A percentile compares a stretch with the other conserved stretches of the same genome.
phyloP scores from a whole-genome alignment of 768 basidiomycete genomes.

The Collybiopsis luxurians region DNA sequence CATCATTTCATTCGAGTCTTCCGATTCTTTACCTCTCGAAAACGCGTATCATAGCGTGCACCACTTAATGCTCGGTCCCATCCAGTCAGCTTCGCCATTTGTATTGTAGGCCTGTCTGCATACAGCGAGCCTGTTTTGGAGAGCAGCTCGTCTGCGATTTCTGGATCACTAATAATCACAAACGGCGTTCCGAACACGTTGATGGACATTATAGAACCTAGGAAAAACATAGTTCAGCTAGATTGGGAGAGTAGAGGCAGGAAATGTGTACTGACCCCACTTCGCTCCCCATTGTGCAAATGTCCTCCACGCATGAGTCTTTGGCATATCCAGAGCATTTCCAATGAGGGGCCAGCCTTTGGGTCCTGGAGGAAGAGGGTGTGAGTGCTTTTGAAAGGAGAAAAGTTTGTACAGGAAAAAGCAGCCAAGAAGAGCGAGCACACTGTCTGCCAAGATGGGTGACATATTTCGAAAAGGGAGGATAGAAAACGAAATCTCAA shows the following conservation, averaged over 20 bases:
- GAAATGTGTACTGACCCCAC: slow-evolving; percentile 7
- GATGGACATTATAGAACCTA: slow-evolving; percentile 16
- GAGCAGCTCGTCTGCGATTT: slow-evolving; percentile 28
- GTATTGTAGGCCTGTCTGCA: slow-evolving; percentile 38
- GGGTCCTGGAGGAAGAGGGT: slow-evolving; percentile 13
- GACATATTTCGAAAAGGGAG: neutral
- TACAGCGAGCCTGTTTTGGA: slow-evolving; percentile 38
- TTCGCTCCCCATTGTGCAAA: slow-evolving; percentile 10
- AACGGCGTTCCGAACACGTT: slow-evolving; percentile 15
- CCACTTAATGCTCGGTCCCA: slow-evolving; percentile 9
- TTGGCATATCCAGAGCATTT: slow-evolving; percentile 12
- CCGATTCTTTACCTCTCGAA: neutral
- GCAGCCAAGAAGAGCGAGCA: neutral
- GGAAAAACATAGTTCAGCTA: neutral
- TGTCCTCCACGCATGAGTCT: slow-evolving; percentile 7
- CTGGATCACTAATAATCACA: slow-evolving; percentile 16
- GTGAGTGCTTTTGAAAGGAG: neutral
- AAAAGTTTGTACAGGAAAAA: neutral
- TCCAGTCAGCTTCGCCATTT: slow-evolving; percentile 30
- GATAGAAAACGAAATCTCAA: too few species aligned
- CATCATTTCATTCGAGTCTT: neutral
- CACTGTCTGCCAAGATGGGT: neutral
- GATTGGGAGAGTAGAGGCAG: neutral
- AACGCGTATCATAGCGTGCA: neutral
- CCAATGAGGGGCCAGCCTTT: slow-evolving; percentile 10